phyloP scores from a whole-genome alignment of 805 yeast genomes.

The Candida schatavii region DNA sequence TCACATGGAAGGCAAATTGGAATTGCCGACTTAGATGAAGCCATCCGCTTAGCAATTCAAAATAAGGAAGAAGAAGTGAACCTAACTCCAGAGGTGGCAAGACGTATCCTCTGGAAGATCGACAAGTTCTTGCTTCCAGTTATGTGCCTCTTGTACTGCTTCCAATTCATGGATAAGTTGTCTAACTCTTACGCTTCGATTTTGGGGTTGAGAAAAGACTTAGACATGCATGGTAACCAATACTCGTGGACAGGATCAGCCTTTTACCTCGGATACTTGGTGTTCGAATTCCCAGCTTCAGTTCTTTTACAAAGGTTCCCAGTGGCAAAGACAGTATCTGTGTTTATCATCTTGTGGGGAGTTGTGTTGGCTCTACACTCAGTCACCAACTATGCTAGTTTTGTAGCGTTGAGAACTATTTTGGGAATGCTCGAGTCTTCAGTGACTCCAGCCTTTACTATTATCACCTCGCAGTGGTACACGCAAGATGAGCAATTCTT shows the following conservation, averaged over 20 bases:
- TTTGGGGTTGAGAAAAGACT: conserved; percentile 36
- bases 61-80: conserved; percentile 6
- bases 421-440: conserved; percentile 39
- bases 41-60: conserved; percentile 31
- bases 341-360: conserved; percentile 63
- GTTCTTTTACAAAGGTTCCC: conserved; percentile 53
- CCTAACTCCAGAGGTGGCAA: conserved; percentile 9
- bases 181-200: conserved; percentile 38
- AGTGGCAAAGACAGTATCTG: conserved; percentile 48
- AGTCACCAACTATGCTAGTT: conserved; percentile 43
- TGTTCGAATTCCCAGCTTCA: conserved; percentile 51
- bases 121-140: conserved; percentile 25
- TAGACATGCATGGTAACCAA: conserved; percentile 33
- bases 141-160: conserved; percentile 21
- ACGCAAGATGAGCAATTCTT: conserved; percentile 32
- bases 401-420: conserved; percentile 36
- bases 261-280: conserved; percentile 56
- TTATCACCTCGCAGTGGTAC: conserved; percentile 35
- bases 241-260: conserved; percentile 39
- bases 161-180: conserved; percentile 37
- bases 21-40: conserved; percentile 26
- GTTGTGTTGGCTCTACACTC: conserved; percentile 51
- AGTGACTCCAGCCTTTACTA: conserved; percentile 41
- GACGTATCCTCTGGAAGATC: conserved; percentile 18
- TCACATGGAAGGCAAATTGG: neutral